These are phyloP conservation scores for Candida lessepsii DNA, from an alignment of 805 yeast genomes.

Conservation along the genomic window DNA sequence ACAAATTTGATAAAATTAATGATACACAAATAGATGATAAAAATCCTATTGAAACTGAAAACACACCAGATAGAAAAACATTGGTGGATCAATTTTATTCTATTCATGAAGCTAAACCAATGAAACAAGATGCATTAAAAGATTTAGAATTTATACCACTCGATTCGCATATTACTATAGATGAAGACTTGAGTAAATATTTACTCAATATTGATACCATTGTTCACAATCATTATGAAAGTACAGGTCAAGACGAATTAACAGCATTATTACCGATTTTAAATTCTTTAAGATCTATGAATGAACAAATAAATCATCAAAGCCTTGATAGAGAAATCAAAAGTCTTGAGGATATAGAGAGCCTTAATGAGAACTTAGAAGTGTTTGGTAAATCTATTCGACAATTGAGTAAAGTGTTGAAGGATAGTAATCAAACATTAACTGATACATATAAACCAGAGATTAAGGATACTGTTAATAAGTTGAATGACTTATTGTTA, in stretches of 20 bases:
- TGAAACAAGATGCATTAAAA: slow-evolving; percentile 9
- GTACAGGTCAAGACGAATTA: background rate
- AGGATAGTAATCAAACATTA: slow-evolving; percentile 17
- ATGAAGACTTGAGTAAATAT: slow-evolving; percentile 24
- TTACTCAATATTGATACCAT: slow-evolving; percentile 27
- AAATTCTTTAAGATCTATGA: slow-evolving; percentile 9
- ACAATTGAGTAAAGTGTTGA: slow-evolving; percentile 20
- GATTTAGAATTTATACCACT: slow-evolving; percentile 8
- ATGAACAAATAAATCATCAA: background rate
- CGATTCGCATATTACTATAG: slow-evolving; percentile 10
- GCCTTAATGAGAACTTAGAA: slow-evolving; percentile 20
- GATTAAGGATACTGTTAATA: slow-evolving; percentile 26
- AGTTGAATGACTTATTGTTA: slow-evolving; percentile 27
- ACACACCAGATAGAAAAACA: slow-evolving; percentile 25
- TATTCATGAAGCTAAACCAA: slow-evolving; percentile 15
- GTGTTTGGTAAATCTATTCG: slow-evolving; percentile 19
- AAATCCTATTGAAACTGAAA: background rate
- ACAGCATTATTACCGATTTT: slow-evolving; percentile 9
- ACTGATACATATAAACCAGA: slow-evolving; percentile 23
- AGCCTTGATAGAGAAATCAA: slow-evolving; percentile 4
- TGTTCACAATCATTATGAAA: slow-evolving; percentile 6
- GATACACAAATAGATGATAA: background rate
- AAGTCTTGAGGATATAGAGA: slow-evolving; percentile 15
- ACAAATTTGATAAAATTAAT: slow-evolving; percentile 1
- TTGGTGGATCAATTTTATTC: slow-evolving; percentile 39